Evolutionary conservation across 2,329 filamentous ascomycete genomes (phyloP).

Genomic region (Boeremia lycopersici): DNA sequence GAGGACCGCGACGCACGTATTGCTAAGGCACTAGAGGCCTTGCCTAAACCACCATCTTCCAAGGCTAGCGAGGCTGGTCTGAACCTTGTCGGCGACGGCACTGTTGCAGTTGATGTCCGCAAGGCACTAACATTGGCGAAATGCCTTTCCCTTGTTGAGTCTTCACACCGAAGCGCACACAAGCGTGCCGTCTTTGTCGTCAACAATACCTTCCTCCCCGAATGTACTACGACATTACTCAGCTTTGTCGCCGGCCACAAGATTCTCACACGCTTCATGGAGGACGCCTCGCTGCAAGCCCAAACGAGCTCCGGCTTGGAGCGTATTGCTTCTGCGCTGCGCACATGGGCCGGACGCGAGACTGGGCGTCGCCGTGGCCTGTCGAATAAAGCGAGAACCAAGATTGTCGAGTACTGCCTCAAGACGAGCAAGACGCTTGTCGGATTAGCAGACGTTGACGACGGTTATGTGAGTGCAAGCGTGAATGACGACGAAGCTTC

Average conservation of each 20-base stretch:
- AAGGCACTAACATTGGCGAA: slow-evolving; percentile 65
- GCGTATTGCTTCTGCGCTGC: slow-evolving; percentile 50
- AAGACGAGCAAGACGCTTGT: slow-evolving; percentile 53
- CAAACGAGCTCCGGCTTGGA: slow-evolving; percentile 50
- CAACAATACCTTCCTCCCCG: slow-evolving; percentile 49
- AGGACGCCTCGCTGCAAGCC: slow-evolving; percentile 38
- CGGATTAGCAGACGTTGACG: slow-evolving; percentile 40
- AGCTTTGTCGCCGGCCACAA: slow-evolving; percentile 54
- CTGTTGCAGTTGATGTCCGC: slow-evolving; percentile 62
- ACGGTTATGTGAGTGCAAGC: slow-evolving; percentile 39
- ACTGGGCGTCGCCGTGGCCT: slow-evolving; percentile 50
- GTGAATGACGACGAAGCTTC: slow-evolving; percentile 30
- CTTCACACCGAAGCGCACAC: slow-evolving; percentile 42
- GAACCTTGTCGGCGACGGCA: slow-evolving; percentile 60
- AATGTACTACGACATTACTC: slow-evolving; percentile 51
- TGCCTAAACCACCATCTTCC: slow-evolving; percentile 51
- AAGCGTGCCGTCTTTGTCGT: slow-evolving; percentile 48
- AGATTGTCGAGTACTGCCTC: slow-evolving; percentile 51
- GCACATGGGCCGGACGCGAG: slow-evolving; percentile 55
- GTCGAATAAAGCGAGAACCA: slow-evolving; percentile 44
- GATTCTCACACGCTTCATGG: slow-evolving; percentile 47
- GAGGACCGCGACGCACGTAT: slow-evolving; percentile 59
- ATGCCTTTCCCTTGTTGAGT: slow-evolving; percentile 59
- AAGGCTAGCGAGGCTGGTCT: slow-evolving; percentile 45
- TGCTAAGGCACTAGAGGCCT: slow-evolving; percentile 58